Evolutionary conservation across 1,284 basidiomycete species (phyloP).

Genomic region (Trametes hirsuta): DNA sequence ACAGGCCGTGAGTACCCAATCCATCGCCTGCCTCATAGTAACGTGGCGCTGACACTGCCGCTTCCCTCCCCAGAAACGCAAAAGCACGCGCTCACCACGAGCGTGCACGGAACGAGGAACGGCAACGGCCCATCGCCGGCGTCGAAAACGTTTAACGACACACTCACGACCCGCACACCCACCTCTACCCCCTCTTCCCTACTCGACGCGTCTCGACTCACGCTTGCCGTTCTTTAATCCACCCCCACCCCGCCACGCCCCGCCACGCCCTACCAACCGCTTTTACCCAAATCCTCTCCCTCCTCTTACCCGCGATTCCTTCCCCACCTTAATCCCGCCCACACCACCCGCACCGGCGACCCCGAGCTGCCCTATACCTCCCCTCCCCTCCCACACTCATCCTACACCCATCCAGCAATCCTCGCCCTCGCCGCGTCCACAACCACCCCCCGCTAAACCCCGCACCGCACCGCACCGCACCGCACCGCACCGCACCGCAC

Average conservation of each 20-base stretch:
- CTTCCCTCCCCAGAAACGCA: slow-evolving; percentile 19
- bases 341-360: too few species aligned
- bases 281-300: too few species aligned
- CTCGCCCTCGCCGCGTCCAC: not conserved
- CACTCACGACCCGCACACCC: not conserved
- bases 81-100: slow-evolving; percentile 24
- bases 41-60: not conserved
- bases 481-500: not conserved
- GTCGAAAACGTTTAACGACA: slow-evolving; percentile 18
- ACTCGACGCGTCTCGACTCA: not conserved
- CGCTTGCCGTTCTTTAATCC: not conserved
- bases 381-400: not conserved
- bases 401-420: not conserved
- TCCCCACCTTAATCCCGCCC: too few species aligned
- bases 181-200: not conserved
- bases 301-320: too few species aligned
- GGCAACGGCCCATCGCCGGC: slow-evolving; percentile 23
- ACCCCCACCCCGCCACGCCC: not conserved
- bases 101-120: slow-evolving; percentile 23
- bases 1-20: slow-evolving; percentile 47
- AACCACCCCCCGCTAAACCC: not conserved
- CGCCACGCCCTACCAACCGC: too few species aligned
- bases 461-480: not conserved
- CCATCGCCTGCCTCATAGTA: not conserved
- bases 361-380: not conserved